These are phyloP conservation scores for Ophiostoma ulmi DNA, from an alignment of 2,329 filamentous ascomycete genomes.

Conservation along the genomic window DNA sequence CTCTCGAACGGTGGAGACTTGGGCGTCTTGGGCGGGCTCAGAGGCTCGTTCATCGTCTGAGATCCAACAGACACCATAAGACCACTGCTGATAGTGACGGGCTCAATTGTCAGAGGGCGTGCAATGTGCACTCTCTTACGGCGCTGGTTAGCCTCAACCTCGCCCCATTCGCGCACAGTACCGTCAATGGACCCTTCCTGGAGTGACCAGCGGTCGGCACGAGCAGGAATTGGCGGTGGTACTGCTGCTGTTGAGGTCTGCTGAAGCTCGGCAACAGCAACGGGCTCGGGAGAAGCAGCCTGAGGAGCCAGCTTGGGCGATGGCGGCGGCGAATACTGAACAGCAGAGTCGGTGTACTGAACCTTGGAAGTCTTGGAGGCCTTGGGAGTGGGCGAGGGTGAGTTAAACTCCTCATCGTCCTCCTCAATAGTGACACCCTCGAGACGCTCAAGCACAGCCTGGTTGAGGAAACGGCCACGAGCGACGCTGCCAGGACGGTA, in stretches of 20 bases:
- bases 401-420: constrained; percentile 38
- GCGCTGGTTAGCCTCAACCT: constrained; percentile 69
- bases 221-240: constrained; percentile 35
- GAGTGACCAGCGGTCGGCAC: constrained; percentile 32
- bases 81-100: constrained; percentile 36
- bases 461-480: constrained; percentile 51
- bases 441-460: constrained; percentile 51
- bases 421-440: constrained; percentile 50
- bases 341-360: constrained; percentile 67
- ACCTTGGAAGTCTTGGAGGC: constrained; percentile 25
- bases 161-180: constrained; percentile 30
- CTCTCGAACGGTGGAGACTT: constrained; percentile 43
- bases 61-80: constrained; percentile 61
- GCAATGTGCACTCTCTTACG: constrained; percentile 60
- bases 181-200: constrained; percentile 30
- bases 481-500: constrained; percentile 51
- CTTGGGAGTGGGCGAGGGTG: constrained; percentile 29
- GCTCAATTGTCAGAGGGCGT: constrained; percentile 48
- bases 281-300: neutral
- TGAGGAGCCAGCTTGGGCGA: constrained; percentile 54
- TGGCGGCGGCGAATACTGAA: constrained; percentile 77
- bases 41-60: constrained; percentile 59
- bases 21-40: constrained; percentile 62
- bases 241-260: neutral
- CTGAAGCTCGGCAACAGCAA: neutral